phyloP scores from a whole-genome alignment of 495 filamentous ascomycete species.

The Podospora appendiculata region DNA sequence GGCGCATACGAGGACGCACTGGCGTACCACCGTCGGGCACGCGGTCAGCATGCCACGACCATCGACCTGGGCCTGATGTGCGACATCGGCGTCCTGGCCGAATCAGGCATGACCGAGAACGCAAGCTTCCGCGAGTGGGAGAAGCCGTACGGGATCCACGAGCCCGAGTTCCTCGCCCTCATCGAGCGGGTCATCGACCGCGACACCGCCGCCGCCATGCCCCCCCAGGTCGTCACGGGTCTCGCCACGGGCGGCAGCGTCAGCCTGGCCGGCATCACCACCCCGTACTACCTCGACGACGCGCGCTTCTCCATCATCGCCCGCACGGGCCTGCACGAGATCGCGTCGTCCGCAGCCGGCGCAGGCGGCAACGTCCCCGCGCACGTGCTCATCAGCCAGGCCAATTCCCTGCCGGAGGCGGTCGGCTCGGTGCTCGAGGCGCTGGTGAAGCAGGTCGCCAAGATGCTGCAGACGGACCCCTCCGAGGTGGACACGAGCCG shows the following conservation, averaged over 20 bases:
- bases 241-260: constrained; percentile 21
- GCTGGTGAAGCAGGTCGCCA: constrained; percentile 20
- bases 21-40: constrained; percentile 26
- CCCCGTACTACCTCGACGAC: constrained; percentile 27
- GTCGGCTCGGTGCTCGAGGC: constrained; percentile 15
- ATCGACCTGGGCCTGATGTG: constrained; percentile 40
- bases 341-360: constrained; percentile 1
- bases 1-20: constrained; percentile 49
- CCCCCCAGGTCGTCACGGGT: constrained; percentile 16
- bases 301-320: constrained; percentile 23
- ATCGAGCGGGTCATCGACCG: constrained; percentile 4
- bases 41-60: constrained; percentile 28
- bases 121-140: constrained; percentile 10
- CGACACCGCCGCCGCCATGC: too few species aligned
- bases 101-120: constrained; percentile 10
- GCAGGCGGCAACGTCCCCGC: not conserved
- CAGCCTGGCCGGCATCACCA: constrained; percentile 13
- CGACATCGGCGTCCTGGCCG: constrained; percentile 25
- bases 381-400: not conserved
- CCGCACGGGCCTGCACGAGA: constrained; percentile 12
- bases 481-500: constrained; percentile 17
- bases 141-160: constrained; percentile 9
- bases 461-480: constrained; percentile 20
- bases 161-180: constrained; percentile 23
- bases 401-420: constrained; percentile 2